Evolutionary conservation across 352 stramenopile genomes (phyloP).

Genomic region (Pythium aquatile): DNA sequence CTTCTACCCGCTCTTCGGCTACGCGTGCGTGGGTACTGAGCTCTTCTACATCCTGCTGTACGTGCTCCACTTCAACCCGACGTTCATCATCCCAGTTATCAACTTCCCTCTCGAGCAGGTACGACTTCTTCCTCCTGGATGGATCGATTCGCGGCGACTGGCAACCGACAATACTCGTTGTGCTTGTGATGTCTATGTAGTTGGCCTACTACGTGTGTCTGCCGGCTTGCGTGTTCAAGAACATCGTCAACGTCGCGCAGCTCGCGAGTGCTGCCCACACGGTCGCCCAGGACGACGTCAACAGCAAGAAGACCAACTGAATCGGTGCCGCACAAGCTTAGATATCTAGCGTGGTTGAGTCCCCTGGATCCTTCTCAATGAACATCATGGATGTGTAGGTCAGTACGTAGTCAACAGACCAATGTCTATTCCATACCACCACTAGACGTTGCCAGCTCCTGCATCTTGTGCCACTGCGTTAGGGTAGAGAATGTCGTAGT

Average conservation of each 20-base stretch:
- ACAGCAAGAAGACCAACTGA: conserved; percentile 50
- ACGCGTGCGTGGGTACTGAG: conserved; percentile 91
- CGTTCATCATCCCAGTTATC: conserved; percentile 51
- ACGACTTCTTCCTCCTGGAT: conserved; percentile 2
- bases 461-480: conserved; percentile 4
- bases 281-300: conserved; percentile 69
- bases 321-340: no score
- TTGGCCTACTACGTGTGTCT: conserved; percentile 87
- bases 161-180: background rate
- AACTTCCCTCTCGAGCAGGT: conserved; percentile 62
- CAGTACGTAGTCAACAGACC: background rate
- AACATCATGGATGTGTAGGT: background rate
- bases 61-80: conserved; percentile 81
- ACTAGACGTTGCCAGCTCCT: background rate
- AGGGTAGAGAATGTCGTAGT: conserved; percentile 95
- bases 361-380: background rate
- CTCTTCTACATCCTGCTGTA: conserved; percentile 93
- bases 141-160: conserved; percentile 6
- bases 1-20: conserved; percentile 92
- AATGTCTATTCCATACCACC: background rate
- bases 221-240: conserved; percentile 91
- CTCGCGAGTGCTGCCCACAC: conserved; percentile 81
- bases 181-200: conserved; percentile 23
- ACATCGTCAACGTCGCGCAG: conserved; percentile 92
- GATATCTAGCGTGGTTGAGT: background rate